Evolutionary conservation across 2,329 filamentous ascomycete species (phyloP).

Genomic region (Trichoderma sp.): DNA sequence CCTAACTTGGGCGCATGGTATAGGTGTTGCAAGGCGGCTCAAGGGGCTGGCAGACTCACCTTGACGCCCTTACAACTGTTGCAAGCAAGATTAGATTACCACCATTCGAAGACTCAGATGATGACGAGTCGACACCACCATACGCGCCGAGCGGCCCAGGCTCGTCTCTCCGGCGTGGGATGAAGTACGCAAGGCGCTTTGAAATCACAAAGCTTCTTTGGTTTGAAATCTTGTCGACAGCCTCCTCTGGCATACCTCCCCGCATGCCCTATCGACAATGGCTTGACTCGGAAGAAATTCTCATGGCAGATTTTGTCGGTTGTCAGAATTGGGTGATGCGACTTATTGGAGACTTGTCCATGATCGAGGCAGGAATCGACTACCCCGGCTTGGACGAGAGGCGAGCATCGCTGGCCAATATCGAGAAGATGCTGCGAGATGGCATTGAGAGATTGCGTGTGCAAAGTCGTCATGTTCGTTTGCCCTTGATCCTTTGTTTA

Average conservation of each 20-base stretch:
- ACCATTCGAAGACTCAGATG: not conserved
- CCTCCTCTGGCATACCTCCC: not conserved
- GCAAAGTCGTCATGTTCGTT: not conserved
- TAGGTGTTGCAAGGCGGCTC: slow-evolving; percentile 12
- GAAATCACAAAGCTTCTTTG: slow-evolving; percentile 10
- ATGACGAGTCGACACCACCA: not conserved
- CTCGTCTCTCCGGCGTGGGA: not conserved
- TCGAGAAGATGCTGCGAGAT: not conserved
- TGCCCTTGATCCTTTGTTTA: not conserved
- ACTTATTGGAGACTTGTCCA: slow-evolving; percentile 7
- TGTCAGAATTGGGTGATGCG: slow-evolving; percentile 16
- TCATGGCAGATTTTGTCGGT: slow-evolving; percentile 10
- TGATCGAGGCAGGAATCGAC: not conserved
- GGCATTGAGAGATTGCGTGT: not conserved
- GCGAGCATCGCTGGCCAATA: not conserved
- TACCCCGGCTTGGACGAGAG: not conserved
- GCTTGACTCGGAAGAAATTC: slow-evolving; percentile 8
- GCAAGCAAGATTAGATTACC: not conserved
- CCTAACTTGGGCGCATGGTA: not conserved
- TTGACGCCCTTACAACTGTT: slow-evolving; percentile 11
- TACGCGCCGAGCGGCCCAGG: not conserved
- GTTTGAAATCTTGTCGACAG: slow-evolving; percentile 9
- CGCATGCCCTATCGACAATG: slow-evolving; percentile 10
- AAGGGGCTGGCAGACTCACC: slow-evolving; percentile 10
- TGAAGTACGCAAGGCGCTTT: slow-evolving; percentile 9